A percentile compares a stretch with the other conserved stretches of the same genome.
These are phyloP conservation scores for Termitomyces sp. DNA, from an alignment of 768 basidiomycete species.

Conservation along the genomic window DNA sequence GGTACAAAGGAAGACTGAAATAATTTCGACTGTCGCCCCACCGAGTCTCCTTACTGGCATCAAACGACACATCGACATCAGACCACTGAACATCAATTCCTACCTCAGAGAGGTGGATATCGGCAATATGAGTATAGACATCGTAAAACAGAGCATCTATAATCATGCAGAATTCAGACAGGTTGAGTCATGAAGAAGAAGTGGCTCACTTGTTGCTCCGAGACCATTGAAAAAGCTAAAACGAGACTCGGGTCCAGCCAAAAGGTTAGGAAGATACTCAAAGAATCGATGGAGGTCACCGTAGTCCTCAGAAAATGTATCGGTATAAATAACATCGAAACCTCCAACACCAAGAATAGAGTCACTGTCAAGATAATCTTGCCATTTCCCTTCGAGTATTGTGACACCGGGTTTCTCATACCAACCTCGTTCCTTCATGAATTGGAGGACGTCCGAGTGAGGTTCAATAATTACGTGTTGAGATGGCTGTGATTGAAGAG, in stretches of 20 bases:
- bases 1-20: constrained; percentile 75
- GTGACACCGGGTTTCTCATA: constrained; percentile 72
- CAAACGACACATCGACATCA: constrained; percentile 64
- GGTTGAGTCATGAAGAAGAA: not conserved
- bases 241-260: constrained; percentile 69
- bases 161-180: constrained; percentile 7
- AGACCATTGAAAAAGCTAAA: constrained; percentile 98
- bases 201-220: constrained; percentile 80
- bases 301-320: constrained; percentile 92
- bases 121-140: constrained; percentile 82
- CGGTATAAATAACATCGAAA: constrained; percentile 89
- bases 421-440: constrained; percentile 80
- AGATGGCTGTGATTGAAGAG: constrained; percentile 52
- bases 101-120: constrained; percentile 79
- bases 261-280: constrained; percentile 70
- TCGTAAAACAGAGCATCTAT: constrained; percentile 90
- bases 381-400: constrained; percentile 92
- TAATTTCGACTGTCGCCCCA: constrained; percentile 81
- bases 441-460: constrained; percentile 85
- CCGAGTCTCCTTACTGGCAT: constrained; percentile 48
- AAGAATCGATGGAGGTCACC: constrained; percentile 81
- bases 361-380: constrained; percentile 70
- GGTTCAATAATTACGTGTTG: constrained; percentile 92
- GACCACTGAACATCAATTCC: constrained; percentile 82
- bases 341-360: constrained; percentile 63